Conservation (phyloP, 257 asterid species). For the Misopates orontium region DNA sequence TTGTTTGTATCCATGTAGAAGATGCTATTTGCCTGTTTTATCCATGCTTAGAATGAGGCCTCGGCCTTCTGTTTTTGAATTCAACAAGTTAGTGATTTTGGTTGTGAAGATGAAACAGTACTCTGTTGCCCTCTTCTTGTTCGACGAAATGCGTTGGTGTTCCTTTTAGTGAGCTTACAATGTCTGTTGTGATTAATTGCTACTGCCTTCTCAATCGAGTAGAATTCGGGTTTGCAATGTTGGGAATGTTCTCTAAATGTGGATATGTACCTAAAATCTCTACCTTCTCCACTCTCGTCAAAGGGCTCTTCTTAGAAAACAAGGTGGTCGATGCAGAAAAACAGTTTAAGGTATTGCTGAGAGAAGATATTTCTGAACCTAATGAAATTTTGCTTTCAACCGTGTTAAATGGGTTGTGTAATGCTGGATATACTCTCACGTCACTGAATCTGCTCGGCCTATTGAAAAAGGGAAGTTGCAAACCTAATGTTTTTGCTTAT, state of each 20-base stretch:
- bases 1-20: not conserved
- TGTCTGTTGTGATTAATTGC: not conserved
- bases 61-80: not conserved
- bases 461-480: too few relatives aligned
- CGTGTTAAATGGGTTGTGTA: too few relatives aligned
- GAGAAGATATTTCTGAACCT: too few relatives aligned
- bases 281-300: slow-evolving; percentile 17
- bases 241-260: slow-evolving; percentile 17
- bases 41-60: too few relatives aligned
- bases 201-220: slow-evolving; percentile 3
- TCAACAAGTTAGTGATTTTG: not conserved
- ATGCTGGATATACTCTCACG: too few relatives aligned
- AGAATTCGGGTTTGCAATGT: slow-evolving; percentile 22
- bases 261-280: not conserved
- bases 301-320: slow-evolving; percentile 18
- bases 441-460: too few relatives aligned
- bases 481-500: too few relatives aligned
- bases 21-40: not conserved
- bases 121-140: slow-evolving; percentile 6
- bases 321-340: too few relatives aligned
- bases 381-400: too few relatives aligned
- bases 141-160: slow-evolving; percentile 15
- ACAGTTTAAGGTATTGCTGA: too few relatives aligned
- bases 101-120: not conserved
- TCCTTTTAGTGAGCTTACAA: not conserved